These are phyloP conservation scores for Trametes villosa DNA, from an alignment of 768 basidiomycete genomes.

Conservation along the genomic window DNA sequence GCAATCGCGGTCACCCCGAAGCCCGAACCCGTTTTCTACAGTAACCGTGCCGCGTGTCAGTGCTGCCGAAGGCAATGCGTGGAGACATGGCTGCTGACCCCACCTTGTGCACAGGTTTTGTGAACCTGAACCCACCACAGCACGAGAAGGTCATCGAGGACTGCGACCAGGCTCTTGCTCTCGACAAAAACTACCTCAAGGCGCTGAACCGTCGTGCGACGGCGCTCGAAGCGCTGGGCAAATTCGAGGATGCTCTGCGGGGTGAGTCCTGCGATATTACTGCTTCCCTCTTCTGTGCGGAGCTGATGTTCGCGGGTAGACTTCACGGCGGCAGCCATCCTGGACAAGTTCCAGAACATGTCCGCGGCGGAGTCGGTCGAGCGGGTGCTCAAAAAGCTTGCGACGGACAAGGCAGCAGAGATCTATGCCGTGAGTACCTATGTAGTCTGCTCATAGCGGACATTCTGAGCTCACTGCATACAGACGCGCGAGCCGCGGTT, in stretches of 20 bases:
- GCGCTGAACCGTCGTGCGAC: conserved; percentile 88
- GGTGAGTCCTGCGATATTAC: conserved; percentile 50
- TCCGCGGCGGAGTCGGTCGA: conserved; percentile 81
- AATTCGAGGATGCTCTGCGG: conserved; percentile 76
- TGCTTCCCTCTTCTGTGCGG: neutral
- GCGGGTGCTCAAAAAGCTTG: conserved; percentile 86
- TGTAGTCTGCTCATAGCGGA: neutral
- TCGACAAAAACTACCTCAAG: conserved; percentile 87
- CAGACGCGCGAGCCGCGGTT: conserved; percentile 79
- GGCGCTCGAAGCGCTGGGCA: conserved; percentile 78
- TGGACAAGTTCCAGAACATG: conserved; percentile 91
- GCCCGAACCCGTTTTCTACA: conserved; percentile 92
- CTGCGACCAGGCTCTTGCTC: conserved; percentile 84
- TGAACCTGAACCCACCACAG: conserved; percentile 87
- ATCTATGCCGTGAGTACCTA: conserved; percentile 61
- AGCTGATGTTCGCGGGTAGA: conserved; percentile 50
- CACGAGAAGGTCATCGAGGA: conserved; percentile 83
- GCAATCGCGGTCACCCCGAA: conserved; percentile 77
- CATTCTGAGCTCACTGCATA: neutral
- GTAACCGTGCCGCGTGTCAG: conserved; percentile 95
- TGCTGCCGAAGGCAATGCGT: conserved; percentile 12
- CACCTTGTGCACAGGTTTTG: conserved; percentile 62
- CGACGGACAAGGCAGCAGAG: conserved; percentile 71
- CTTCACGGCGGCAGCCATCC: conserved; percentile 94
- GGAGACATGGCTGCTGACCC: neutral